Evolutionary conservation across 1,139 yeast species (phyloP).

Genomic region (Diutina mesorugosa): DNA sequence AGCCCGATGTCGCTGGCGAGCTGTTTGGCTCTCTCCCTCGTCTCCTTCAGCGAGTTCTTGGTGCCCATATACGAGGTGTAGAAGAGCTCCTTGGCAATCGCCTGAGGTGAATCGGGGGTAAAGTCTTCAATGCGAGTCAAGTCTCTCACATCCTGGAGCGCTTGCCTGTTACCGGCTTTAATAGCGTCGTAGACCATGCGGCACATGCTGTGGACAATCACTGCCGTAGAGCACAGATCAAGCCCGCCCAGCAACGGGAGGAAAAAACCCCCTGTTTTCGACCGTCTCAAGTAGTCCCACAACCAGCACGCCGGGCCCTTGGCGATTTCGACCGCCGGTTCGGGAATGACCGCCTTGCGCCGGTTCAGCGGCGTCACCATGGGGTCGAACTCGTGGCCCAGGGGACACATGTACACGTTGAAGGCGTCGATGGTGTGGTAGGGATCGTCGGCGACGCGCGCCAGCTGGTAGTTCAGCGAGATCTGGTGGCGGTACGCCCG

Average conservation of each 20-base stretch:
- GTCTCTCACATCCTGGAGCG: slow-evolving; percentile 56
- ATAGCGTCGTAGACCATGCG: slow-evolving; percentile 62
- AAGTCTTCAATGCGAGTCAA: slow-evolving; percentile 47
- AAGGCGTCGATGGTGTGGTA: slow-evolving; percentile 49
- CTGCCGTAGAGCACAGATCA: slow-evolving; percentile 95
- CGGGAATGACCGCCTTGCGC: slow-evolving; percentile 23
- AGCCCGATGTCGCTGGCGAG: slow-evolving; percentile 71
- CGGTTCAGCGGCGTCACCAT: slow-evolving; percentile 46
- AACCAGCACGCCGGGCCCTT: slow-evolving; percentile 98
- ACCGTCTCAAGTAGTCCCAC: slow-evolving; percentile 93
- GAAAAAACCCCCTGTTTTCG: slow-evolving; percentile 82
- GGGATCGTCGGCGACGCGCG: slow-evolving; percentile 15
- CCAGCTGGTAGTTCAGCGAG: slow-evolving; percentile 72
- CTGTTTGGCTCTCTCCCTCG: slow-evolving; percentile 72
- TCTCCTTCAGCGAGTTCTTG: slow-evolving; percentile 76
- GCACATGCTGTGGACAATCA: slow-evolving; percentile 91
- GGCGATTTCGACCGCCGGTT: slow-evolving; percentile 93
- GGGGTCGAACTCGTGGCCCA: slow-evolving; percentile 45
- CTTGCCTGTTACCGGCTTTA: slow-evolving; percentile 55
- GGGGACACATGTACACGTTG: slow-evolving; percentile 49
- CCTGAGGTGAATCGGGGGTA: slow-evolving; percentile 62
- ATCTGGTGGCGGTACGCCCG: slow-evolving; percentile 65
- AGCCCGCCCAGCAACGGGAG: slow-evolving; percentile 94
- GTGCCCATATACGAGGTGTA: slow-evolving; percentile 96
- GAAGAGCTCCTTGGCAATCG: slow-evolving; percentile 62